Percentiles rank a stretch among this genome's conserved stretches.
phyloP scores from a whole-genome alignment of 768 basidiomycete genomes.

The Pleurotus tuoliensis region DNA sequence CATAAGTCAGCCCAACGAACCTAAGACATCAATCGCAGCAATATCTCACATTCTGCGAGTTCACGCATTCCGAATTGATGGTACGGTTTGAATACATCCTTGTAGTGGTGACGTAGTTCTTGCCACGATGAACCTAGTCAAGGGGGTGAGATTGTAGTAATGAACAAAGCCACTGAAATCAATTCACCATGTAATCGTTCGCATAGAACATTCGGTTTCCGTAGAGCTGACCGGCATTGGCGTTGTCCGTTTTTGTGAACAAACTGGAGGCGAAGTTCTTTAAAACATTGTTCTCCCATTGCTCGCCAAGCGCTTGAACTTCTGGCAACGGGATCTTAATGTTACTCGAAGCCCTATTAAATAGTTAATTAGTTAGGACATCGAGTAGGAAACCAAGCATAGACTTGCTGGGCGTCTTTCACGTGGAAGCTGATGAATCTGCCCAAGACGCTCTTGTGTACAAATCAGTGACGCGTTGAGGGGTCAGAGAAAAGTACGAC shows the following conservation, averaged over 20 bases:
- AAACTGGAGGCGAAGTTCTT: constrained; percentile 35
- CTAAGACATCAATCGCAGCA: background rate
- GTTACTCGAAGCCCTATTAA: constrained; percentile 47
- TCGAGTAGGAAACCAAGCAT: background rate
- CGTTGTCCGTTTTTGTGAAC: constrained; percentile 31
- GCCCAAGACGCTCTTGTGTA: constrained; percentile 47
- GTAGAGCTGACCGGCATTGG: constrained; percentile 48
- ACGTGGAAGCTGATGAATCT: constrained; percentile 69
- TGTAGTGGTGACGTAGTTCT: constrained; percentile 55
- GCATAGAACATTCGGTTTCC: constrained; percentile 66
- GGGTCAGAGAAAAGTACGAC: constrained; percentile 18
- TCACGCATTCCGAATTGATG: constrained; percentile 61
- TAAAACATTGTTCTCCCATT: constrained; percentile 45
- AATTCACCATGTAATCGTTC: constrained; percentile 63
- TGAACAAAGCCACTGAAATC: background rate
- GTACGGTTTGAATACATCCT: constrained; percentile 63
- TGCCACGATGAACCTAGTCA: constrained; percentile 60
- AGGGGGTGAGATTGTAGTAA: background rate
- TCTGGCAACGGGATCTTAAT: constrained; percentile 54
- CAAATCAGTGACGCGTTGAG: constrained; percentile 11
- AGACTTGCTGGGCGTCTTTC: constrained; percentile 34
- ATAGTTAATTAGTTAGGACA: background rate
- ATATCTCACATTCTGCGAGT: constrained; percentile 50
- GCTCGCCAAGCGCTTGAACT: constrained; percentile 43
- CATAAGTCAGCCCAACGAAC: no score